phyloP scores from a whole-genome alignment of 352 stramenopile species.

The Phytophthora tubulina region DNA sequence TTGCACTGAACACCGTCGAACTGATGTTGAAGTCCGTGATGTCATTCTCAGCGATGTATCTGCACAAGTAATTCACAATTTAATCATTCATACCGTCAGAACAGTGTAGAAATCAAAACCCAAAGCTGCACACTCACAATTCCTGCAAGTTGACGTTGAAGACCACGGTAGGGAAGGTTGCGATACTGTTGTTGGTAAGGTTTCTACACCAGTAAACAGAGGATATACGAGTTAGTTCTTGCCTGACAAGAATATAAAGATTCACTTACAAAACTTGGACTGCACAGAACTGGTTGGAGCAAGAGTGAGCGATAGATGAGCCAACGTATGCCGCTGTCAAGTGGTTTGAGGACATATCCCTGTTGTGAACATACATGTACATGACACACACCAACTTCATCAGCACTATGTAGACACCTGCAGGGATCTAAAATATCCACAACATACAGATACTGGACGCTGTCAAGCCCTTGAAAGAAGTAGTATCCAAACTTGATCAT shows the following conservation, averaged over 20 bases:
- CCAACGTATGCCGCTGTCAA: conserved; percentile 48
- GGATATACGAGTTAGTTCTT: neutral
- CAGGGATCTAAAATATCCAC: neutral
- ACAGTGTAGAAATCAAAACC: neutral
- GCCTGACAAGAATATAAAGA: neutral
- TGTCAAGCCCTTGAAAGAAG: conserved; percentile 40
- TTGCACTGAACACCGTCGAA: conserved; percentile 37
- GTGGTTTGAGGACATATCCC: conserved; percentile 54
- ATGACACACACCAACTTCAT: neutral
- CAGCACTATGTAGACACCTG: neutral
- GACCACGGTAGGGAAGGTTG: conserved; percentile 40
- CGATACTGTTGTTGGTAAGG: conserved; percentile 46
- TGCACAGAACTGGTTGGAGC: conserved; percentile 41
- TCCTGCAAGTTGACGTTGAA: conserved; percentile 49
- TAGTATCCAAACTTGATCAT: conserved; percentile 48
- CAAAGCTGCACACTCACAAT: conserved; percentile 24
- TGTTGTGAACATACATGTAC: conserved; percentile 8
- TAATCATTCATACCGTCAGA: neutral
- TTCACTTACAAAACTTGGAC: conserved; percentile 44
- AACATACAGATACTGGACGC: conserved; percentile 44
- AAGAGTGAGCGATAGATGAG: conserved; percentile 34
- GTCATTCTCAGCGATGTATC: conserved; percentile 36
- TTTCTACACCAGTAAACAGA: conserved; percentile 26
- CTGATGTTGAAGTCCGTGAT: conserved; percentile 52
- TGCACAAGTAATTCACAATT: conserved; percentile 4